A percentile compares a stretch with the other conserved stretches of the same genome.
These are phyloP conservation scores for Hypoxylon sp. DNA, from an alignment of 2,329 filamentous ascomycete species.

Conservation along the genomic window DNA sequence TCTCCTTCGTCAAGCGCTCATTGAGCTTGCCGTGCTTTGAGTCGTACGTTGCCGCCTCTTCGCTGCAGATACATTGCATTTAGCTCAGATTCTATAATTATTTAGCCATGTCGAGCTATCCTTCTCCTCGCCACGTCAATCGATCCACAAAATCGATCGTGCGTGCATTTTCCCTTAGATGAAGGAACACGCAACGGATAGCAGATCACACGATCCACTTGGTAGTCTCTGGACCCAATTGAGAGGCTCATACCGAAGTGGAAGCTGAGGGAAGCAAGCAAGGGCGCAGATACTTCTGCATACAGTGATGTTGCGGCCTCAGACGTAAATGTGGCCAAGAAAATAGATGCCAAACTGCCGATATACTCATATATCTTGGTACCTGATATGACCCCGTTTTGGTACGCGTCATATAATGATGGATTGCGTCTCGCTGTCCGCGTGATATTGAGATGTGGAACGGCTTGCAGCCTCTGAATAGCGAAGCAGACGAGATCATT, in stretches of 20 bases:
- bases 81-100: constrained; percentile 25
- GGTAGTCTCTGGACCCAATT: constrained; percentile 7
- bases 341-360: neutral
- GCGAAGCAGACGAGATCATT: constrained; percentile 18
- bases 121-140: constrained; percentile 30
- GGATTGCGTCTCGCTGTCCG: constrained; percentile 10
- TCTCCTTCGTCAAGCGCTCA: constrained; percentile 64
- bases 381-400: constrained; percentile 5
- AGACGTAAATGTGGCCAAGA: neutral
- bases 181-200: constrained; percentile 4
- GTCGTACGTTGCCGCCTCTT: constrained; percentile 68
- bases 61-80: constrained; percentile 52
- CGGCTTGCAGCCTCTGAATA: constrained; percentile 3
- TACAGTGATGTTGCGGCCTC: neutral
- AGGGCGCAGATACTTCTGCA: constrained; percentile 9
- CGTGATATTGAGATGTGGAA: constrained; percentile 17
- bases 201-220: constrained; percentile 8
- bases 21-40: constrained; percentile 66
- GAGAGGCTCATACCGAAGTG: constrained; percentile 1
- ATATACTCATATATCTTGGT: neutral
- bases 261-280: constrained; percentile 9
- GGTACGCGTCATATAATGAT: constrained; percentile 7
- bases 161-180: constrained; percentile 19
- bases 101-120: constrained; percentile 10
- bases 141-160: constrained; percentile 30